Evolutionary conservation across 2,329 filamentous ascomycete genomes (phyloP).

Genomic region (Fusarium sp.): DNA sequence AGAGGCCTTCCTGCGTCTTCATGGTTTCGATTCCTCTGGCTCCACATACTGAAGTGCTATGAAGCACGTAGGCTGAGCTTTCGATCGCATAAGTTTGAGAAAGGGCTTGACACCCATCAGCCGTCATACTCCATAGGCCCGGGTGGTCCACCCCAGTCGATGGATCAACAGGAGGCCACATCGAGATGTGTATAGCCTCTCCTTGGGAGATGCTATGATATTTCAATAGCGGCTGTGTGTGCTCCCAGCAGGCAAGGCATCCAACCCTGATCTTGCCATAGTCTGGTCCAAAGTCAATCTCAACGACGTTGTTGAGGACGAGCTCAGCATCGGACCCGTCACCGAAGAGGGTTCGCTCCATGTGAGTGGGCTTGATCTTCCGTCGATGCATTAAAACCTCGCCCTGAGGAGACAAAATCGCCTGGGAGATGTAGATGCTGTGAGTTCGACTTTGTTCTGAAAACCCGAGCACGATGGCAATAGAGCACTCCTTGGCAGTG

Average conservation of each 20-base stretch:
- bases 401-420: constrained; percentile 55
- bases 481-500: constrained; percentile 47
- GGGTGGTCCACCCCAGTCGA: constrained; percentile 33
- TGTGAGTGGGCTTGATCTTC: constrained; percentile 64
- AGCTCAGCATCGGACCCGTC: constrained; percentile 53
- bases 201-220: constrained; percentile 58
- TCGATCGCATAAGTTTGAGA: constrained; percentile 69
- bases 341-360: constrained; percentile 62
- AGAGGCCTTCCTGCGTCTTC: constrained; percentile 52
- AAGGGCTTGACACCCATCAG: constrained; percentile 55
- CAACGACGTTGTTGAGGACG: constrained; percentile 52
- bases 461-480: constrained; percentile 56
- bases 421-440: constrained; percentile 58
- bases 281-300: constrained; percentile 51
- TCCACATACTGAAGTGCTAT: constrained; percentile 48
- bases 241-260: constrained; percentile 62
- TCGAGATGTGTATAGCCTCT: constrained; percentile 60
- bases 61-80: constrained; percentile 64
- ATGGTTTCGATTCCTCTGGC: constrained; percentile 56
- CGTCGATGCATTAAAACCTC: constrained; percentile 53
- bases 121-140: constrained; percentile 47
- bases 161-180: constrained; percentile 56
- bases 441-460: constrained; percentile 51
- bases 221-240: constrained; percentile 62
- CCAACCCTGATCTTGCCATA: constrained; percentile 6